Percentiles rank a stretch among this genome's conserved stretches.
Conservation (phyloP, 164 flowering plant genomes). For the Paratinospora sagittata region DNA sequence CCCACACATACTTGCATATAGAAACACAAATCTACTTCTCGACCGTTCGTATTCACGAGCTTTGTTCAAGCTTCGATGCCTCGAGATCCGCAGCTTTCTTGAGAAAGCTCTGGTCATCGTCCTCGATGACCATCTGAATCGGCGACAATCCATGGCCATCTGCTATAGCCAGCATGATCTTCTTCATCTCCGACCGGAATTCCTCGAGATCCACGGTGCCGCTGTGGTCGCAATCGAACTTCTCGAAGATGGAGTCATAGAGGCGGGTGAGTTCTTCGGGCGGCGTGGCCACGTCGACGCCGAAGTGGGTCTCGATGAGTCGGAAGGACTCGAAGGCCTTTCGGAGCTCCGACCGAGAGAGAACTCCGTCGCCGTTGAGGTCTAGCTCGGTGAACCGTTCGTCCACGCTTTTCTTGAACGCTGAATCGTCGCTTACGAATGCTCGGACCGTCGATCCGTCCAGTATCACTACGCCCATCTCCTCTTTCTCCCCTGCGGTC, state of each 20-base stretch:
- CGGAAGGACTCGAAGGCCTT: constrained; percentile 67
- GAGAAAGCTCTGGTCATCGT: constrained; percentile 45
- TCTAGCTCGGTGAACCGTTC: constrained; percentile 53
- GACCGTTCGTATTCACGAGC: too few relatives aligned
- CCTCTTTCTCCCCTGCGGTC: too few relatives aligned
- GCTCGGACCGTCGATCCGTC: constrained; percentile 69
- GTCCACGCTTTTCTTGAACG: constrained; percentile 53
- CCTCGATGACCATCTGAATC: constrained; percentile 76
- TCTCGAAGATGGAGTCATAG: constrained; percentile 72
- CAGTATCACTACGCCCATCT: constrained; percentile 21
- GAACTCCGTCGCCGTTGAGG: constrained; percentile 67
- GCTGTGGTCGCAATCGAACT: constrained; percentile 59
- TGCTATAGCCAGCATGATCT: constrained; percentile 81
- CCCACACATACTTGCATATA: too few relatives aligned
- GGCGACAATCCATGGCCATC: constrained; percentile 75
- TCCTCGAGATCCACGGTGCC: constrained; percentile 69
- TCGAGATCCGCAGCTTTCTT: constrained; percentile 79
- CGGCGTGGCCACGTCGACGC: constrained; percentile 49
- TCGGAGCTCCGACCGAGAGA: constrained; percentile 66
- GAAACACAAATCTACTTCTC: too few relatives aligned
- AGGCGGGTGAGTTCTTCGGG: constrained; percentile 64
- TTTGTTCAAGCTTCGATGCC: constrained; percentile 20
- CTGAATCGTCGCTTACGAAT: constrained; percentile 53
- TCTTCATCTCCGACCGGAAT: constrained; percentile 65
- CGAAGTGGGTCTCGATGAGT: constrained; percentile 71